Evolutionary conservation across 177 flowering plant genomes (phyloP), one percentile per base, ranked within the genome.

Genomic region (Vitis hybrid): DNA sequence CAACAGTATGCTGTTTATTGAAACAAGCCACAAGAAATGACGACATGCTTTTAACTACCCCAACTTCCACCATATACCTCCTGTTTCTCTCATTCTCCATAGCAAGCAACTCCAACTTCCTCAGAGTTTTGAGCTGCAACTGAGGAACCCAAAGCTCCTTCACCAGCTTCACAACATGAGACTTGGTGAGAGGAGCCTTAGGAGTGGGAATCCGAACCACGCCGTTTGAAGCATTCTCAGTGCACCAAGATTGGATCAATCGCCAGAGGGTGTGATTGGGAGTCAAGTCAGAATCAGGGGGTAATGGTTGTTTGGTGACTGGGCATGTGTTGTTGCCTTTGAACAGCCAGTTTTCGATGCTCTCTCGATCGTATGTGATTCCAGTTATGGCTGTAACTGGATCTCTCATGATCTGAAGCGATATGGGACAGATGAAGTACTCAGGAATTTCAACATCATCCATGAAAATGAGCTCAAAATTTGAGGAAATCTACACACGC

Each of bases 331-430:
- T 78, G 1, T 49, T 72, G 57, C n/a, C 11, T 1, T 72, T 51
- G 55, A 74, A 52, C 1, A 90, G 65, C 97, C 97, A 91, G 3
- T 79, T 74, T 64, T 91, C 94, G 57, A 91, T 90, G 80, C 86
- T 84, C 3, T 81, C 84, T 0, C 97, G 86, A 49, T 91, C 93
- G 76, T 88, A 91, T 10, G 97, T 90, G 69, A 91, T 91, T 57
- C 97, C 97, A 3, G 94, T 86, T 0, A 74, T 50, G 22, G 79
- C 61, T 0, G 88, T 91, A 10, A 91, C 92, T 0, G 97, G 97
- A 55, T 91, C 97, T 78, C 77, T 87, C 93, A 91, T 91, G 76
- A 89, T 82, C 31, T 91, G 81, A n/a, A 91, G 83, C 15, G 90
- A 85, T 2, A 91, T 89, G 1, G 97, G 97, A 67, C 97, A 90